Conservation (phyloP, 1,284 basidiomycete species). For the Ustilago vetiveriae region DNA sequence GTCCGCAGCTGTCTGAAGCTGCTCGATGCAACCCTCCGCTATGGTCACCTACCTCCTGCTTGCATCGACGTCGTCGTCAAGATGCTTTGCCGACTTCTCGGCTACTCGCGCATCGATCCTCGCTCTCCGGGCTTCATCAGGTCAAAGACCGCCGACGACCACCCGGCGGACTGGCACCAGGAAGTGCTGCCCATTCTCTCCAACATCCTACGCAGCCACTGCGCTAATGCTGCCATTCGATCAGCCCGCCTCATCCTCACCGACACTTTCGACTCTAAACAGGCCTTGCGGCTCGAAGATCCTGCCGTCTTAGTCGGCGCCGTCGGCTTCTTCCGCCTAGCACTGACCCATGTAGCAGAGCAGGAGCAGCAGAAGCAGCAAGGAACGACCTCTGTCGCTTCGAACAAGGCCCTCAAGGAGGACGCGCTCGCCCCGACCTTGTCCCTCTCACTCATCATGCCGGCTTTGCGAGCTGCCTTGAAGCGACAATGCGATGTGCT, state of each 20-base stretch:
- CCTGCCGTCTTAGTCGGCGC: slow-evolving; percentile 60
- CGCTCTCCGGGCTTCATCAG: slow-evolving; percentile 26
- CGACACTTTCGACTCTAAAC: neutral
- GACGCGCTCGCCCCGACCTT: slow-evolving; percentile 52
- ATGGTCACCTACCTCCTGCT: slow-evolving; percentile 57
- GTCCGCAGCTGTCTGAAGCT: slow-evolving; percentile 55
- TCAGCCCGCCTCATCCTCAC: slow-evolving; percentile 49
- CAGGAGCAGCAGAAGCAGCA: slow-evolving; percentile 41
- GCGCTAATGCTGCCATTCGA: slow-evolving; percentile 59
- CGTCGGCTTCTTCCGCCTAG: slow-evolving; percentile 56
- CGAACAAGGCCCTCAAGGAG: slow-evolving; percentile 35
- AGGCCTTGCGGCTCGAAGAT: slow-evolving; percentile 25
- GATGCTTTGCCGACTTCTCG: slow-evolving; percentile 60
- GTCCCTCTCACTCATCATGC: slow-evolving; percentile 54
- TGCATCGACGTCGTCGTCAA: slow-evolving; percentile 51
- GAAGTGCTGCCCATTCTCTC: slow-evolving; percentile 48
- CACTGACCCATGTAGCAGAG: slow-evolving; percentile 48
- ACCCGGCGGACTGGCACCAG: slow-evolving; percentile 33
- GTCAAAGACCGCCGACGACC: slow-evolving; percentile 20
- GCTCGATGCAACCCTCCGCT: slow-evolving; percentile 59
- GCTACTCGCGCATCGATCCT: slow-evolving; percentile 45
- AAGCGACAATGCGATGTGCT: slow-evolving; percentile 55
- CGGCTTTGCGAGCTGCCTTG: slow-evolving; percentile 59
- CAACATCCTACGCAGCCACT: slow-evolving; percentile 63
- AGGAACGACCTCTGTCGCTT: slow-evolving; percentile 2